These are phyloP conservation scores for Castanea mollissima DNA, from an alignment of 306 rosid genomes.

Conservation along the genomic window DNA sequence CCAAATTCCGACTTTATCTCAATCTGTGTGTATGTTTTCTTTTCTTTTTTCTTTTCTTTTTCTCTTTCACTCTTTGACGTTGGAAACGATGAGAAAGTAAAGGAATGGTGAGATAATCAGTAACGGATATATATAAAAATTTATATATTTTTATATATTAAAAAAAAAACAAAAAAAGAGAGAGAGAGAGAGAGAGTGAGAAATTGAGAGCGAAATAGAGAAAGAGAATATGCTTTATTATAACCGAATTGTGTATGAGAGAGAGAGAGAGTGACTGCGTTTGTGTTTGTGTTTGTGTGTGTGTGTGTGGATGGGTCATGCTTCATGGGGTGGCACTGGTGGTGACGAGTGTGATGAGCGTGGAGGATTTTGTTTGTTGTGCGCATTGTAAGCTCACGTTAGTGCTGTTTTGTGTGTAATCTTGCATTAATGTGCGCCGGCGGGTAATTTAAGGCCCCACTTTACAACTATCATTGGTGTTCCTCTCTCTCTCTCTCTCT, in stretches of 20 bases:
- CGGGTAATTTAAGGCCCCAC: background rate
- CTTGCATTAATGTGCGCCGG: background rate
- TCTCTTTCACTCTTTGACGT: background rate
- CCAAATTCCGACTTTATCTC: background rate
- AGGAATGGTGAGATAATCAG: conserved; percentile 16
- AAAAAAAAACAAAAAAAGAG: conserved; percentile 7
- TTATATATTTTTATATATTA: background rate
- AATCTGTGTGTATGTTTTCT: background rate
- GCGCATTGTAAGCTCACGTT: background rate
- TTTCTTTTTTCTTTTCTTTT: background rate
- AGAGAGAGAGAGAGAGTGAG: conserved; percentile 1
- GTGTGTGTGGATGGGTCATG: no score
- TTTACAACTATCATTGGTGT: no score
- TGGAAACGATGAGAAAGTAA: conserved; percentile 16
- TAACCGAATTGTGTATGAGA: conserved; percentile 16
- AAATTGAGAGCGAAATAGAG: conserved; percentile 1
- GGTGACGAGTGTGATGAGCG: background rate
- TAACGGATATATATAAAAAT: conserved; percentile 17
- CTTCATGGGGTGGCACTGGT: background rate
- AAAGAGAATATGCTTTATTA: conserved; percentile 23
- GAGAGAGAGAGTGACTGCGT: no score
- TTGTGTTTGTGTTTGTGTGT: background rate
- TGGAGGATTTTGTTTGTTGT: background rate
- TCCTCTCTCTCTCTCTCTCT: no score
- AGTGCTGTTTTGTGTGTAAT: background rate